Evolutionary conservation across 768 basidiomycete species (phyloP).

Genomic region (Nevesoporus exiguus): DNA sequence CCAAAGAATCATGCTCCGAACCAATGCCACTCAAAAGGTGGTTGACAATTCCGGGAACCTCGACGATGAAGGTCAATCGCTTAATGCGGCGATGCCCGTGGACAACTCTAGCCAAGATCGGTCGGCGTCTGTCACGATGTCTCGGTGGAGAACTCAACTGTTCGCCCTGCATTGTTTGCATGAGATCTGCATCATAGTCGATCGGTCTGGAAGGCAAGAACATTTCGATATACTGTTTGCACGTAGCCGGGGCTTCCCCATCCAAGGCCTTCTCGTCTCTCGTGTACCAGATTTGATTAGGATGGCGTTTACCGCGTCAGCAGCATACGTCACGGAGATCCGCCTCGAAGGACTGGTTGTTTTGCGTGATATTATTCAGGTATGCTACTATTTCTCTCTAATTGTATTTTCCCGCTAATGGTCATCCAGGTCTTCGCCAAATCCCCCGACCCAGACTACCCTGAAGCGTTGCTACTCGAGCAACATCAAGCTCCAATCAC

Average conservation of each 20-base stretch:
- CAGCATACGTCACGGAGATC: constrained; percentile 95
- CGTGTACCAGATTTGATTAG: constrained; percentile 91
- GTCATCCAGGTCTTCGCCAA: constrained; percentile 72
- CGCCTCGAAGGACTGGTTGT: constrained; percentile 87
- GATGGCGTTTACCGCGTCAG: constrained; percentile 97
- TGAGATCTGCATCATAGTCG: constrained; percentile 76
- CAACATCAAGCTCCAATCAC: constrained; percentile 99
- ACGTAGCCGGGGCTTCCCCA: constrained; percentile 51
- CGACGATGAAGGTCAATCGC: constrained; percentile 93
- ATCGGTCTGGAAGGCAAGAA: constrained; percentile 69
- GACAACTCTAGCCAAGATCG: constrained; percentile 30
- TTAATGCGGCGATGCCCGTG: constrained; percentile 55
- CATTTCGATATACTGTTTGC: constrained; percentile 81
- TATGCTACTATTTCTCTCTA: constrained; percentile 27
- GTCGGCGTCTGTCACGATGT: constrained; percentile 48
- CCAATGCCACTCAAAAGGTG: constrained; percentile 78
- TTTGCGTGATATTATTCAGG: constrained; percentile 89
- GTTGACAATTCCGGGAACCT: constrained; percentile 56
- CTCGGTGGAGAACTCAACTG: constrained; percentile 94
- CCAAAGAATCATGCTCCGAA: constrained; percentile 94
- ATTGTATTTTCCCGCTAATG: constrained; percentile 2
- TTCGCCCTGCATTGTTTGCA: constrained; percentile 94
- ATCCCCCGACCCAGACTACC: constrained; percentile 90
- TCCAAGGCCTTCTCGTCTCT: constrained; percentile 68
- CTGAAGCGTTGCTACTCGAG: constrained; percentile 84